These are phyloP conservation scores for Phytophthora pseudosyringae DNA, from an alignment of 352 stramenopile species.

Conservation along the genomic window DNA sequence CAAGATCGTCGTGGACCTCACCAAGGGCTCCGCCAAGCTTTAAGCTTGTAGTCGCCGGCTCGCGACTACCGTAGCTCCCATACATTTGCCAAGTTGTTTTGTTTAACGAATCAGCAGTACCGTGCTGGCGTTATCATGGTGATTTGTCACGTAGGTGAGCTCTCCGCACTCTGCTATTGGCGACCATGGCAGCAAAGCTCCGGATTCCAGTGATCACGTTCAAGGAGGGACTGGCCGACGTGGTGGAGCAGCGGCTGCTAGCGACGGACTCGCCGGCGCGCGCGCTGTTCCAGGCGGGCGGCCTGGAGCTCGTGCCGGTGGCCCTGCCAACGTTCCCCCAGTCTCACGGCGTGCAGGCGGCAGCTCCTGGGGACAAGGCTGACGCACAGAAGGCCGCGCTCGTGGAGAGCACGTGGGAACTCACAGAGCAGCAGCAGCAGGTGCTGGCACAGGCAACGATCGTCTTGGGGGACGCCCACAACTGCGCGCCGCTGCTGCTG, in stretches of 20 bases:
- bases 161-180: conserved; percentile 35
- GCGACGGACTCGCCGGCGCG: conserved; percentile 34
- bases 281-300: conserved; percentile 46
- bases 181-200: conserved; percentile 29
- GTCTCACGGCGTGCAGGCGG: conserved; percentile 32
- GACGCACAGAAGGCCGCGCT: neutral
- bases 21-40: conserved; percentile 37
- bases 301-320: conserved; percentile 53
- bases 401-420: conserved; percentile 35
- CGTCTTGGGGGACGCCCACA: conserved; percentile 60
- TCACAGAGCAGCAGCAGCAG: conserved; percentile 41
- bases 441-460: conserved; percentile 50
- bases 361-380: conserved; percentile 22
- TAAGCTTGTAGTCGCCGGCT: conserved; percentile 9
- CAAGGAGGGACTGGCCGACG: conserved; percentile 50
- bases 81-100: conserved; percentile 24
- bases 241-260: conserved; percentile 43
- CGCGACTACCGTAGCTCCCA: conserved; percentile 1
- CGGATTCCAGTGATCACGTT: conserved; percentile 64
- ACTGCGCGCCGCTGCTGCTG: conserved; percentile 51
- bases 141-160: conserved; percentile 35
- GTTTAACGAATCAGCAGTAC: conserved; percentile 14
- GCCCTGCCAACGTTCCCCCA: conserved; percentile 29
- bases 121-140: conserved; percentile 58
- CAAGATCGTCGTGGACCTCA: conserved; percentile 83